phyloP scores from a whole-genome alignment of 345 rosid species.

The Brassica cretica region DNA sequence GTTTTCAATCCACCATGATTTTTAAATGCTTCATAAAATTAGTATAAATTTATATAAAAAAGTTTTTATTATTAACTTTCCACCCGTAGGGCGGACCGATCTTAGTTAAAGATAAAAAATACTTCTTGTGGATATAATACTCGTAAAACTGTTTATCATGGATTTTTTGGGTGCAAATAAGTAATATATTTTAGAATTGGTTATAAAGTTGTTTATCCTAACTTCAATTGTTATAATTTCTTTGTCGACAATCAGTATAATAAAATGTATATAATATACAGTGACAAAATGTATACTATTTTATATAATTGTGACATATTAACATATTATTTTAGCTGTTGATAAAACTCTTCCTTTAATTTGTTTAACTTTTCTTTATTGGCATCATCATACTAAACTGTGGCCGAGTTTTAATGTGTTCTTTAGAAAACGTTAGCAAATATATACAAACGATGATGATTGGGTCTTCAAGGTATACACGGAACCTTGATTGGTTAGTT shows the following conservation, averaged over 20 bases:
- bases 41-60: no score
- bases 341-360: background rate
- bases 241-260: background rate
- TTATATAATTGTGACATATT: background rate
- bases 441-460: background rate
- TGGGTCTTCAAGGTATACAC: background rate
- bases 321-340: background rate
- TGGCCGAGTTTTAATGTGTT: slow-evolving; percentile 18
- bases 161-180: no score
- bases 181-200: background rate
- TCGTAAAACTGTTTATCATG: background rate
- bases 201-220: background rate
- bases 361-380: slow-evolving; percentile 10
- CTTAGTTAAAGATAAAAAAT: no score
- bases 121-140: background rate
- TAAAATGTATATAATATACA: background rate
- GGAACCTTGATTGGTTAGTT: slow-evolving; percentile 5
- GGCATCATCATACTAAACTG: background rate
- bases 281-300: background rate
- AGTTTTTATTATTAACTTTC: no score
- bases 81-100: no score
- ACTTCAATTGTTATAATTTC: background rate
- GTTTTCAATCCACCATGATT: no score
- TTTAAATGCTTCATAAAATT: no score
- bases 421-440: background rate